Evolutionary conservation across 139 green algal species (phyloP).

Genomic region (Klebsormidium nitens): DNA sequence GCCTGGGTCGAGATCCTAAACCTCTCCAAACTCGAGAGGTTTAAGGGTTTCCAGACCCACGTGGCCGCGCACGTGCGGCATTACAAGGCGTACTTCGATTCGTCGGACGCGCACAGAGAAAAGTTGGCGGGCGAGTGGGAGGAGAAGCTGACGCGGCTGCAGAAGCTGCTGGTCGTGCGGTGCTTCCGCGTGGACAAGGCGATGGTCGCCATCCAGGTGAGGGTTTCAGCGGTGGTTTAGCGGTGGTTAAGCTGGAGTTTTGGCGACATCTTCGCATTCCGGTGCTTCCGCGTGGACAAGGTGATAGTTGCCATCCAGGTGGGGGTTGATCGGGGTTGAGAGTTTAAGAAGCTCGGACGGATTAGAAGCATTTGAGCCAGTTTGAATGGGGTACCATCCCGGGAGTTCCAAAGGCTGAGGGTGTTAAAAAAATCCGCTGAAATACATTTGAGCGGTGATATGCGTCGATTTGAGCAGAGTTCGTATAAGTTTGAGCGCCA

Average conservation of each 20-base stretch:
- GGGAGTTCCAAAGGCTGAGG: too few relatives aligned
- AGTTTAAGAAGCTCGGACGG: too few relatives aligned
- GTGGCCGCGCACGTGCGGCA: conserved; percentile 46
- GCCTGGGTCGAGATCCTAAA: conserved; percentile 69
- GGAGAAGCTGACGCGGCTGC: conserved; percentile 55
- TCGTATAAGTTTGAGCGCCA: too few relatives aligned
- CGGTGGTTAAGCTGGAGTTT: too few relatives aligned
- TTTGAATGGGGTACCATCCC: too few relatives aligned
- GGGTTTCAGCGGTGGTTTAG: too few relatives aligned
- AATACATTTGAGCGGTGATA: too few relatives aligned
- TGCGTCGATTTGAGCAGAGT: too few relatives aligned
- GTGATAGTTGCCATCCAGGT: not conserved
- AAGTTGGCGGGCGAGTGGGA: conserved; percentile 51
- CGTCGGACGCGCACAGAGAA: conserved; percentile 59
- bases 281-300: conserved; percentile 71
- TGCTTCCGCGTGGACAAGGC: conserved; percentile 69
- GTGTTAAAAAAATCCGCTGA: too few relatives aligned
- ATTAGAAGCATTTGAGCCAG: too few relatives aligned
- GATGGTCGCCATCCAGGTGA: not conserved
- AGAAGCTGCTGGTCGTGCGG: conserved; percentile 57
- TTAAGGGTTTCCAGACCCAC: conserved; percentile 49
- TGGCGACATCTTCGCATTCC: too few relatives aligned
- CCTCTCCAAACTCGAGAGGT: conserved; percentile 51
- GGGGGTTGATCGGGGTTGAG: too few relatives aligned
- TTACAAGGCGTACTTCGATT: conserved; percentile 72